Conservation (phyloP, 495 filamentous ascomycete species). For the Aspergillus panamensis region DNA sequence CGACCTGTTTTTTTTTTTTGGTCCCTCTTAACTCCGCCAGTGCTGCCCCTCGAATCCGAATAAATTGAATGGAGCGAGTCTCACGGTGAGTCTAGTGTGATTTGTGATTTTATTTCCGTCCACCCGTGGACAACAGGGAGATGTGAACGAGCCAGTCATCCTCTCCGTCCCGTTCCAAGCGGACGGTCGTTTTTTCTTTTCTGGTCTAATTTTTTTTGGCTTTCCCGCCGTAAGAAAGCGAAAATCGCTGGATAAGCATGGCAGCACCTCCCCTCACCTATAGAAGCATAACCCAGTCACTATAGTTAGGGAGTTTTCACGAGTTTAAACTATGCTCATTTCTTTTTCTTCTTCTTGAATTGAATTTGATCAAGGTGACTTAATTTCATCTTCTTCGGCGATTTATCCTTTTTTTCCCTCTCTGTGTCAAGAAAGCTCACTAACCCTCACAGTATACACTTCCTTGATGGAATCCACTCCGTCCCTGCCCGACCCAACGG, state of each 20-base stretch:
- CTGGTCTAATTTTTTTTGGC: conserved; percentile 13
- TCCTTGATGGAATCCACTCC: neutral
- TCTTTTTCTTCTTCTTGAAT: neutral
- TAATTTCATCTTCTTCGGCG: neutral
- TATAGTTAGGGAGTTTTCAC: neutral
- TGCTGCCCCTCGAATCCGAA: neutral
- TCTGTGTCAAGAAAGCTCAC: neutral
- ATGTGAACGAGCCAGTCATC: conserved; percentile 10
- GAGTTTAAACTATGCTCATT: neutral
- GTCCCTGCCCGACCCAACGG: neutral
- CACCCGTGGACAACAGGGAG: neutral
- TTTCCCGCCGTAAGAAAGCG: conserved; percentile 23
- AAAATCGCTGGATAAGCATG: conserved; percentile 16
- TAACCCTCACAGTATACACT: too few relatives aligned
- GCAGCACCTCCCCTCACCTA: conserved; percentile 2
- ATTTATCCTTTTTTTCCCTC: neutral
- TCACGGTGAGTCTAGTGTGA: neutral
- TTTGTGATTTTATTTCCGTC: neutral
- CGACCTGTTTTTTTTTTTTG: neutral
- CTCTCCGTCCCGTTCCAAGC: conserved; percentile 4
- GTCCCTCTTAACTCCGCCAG: neutral
- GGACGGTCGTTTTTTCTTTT: conserved; percentile 6
- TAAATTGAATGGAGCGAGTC: neutral
- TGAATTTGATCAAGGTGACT: neutral
- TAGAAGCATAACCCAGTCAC: neutral